A percentile compares a stretch with the other conserved stretches of the same genome.
Evolutionary conservation across 192 early-diverging fungal genomes (phyloP).

Genomic region (Allomyces javanicus): DNA sequence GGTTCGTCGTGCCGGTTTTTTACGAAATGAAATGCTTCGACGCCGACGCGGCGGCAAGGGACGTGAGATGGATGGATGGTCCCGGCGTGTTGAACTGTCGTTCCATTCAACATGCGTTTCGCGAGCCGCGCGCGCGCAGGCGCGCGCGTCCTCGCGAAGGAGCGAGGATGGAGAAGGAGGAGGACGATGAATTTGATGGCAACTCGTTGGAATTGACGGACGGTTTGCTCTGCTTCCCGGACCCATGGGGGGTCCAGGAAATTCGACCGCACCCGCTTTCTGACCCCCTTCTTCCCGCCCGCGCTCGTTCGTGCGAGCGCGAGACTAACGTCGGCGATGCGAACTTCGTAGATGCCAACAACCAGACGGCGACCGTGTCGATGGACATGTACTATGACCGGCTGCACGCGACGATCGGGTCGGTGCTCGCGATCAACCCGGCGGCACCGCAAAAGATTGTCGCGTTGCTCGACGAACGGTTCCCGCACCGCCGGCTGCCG

Average conservation of each 20-base stretch:
- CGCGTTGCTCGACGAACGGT: slow-evolving; percentile 34
- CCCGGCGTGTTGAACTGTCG: neutral
- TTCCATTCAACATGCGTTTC: neutral
- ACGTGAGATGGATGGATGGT: neutral
- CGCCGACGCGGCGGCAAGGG: neutral
- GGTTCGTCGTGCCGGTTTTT: too few species aligned
- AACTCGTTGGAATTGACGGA: neutral
- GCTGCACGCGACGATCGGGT: slow-evolving; percentile 35
- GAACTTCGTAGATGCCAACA: neutral
- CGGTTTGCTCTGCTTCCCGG: neutral
- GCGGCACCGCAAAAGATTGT: slow-evolving; percentile 42
- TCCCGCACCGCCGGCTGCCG: slow-evolving; percentile 52
- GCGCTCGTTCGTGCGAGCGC: neutral
- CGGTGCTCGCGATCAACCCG: slow-evolving; percentile 47
- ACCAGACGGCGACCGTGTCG: neutral
- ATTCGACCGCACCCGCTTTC: neutral
- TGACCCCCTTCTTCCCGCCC: neutral
- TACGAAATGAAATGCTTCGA: neutral
- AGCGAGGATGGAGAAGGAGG: neutral
- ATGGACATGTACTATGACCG: slow-evolving; percentile 25
- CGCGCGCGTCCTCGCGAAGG: too few species aligned
- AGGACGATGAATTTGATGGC: neutral
- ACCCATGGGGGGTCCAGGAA: neutral
- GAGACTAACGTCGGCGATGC: neutral
- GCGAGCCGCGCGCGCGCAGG: neutral